Conservation (phyloP, 441 rosid species). For the Melastoma candidum region DNA sequence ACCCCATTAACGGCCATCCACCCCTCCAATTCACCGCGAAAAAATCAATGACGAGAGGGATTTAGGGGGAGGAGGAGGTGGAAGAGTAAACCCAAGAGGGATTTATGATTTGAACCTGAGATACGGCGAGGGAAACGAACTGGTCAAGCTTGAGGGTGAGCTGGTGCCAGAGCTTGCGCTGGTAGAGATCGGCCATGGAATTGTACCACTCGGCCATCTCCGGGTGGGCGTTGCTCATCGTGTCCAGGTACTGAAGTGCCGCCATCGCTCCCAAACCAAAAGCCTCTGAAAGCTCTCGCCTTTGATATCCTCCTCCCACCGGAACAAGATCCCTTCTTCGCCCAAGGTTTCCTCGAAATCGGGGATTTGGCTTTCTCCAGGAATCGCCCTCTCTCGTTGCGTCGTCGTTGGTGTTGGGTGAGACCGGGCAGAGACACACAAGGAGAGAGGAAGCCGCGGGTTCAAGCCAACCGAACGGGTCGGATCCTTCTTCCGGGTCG, state of each 20-base stretch:
- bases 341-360: too few relatives aligned
- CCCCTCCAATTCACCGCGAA: constrained; percentile 16
- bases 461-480: neutral
- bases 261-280: constrained; percentile 35
- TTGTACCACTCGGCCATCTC: constrained; percentile 79
- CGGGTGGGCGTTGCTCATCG: constrained; percentile 48
- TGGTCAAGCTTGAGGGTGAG: constrained; percentile 94
- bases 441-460: constrained; percentile 9
- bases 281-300: neutral
- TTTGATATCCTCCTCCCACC: too few relatives aligned
- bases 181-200: constrained; percentile 80
- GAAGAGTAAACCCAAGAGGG: too few relatives aligned
- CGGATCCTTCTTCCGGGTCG: too few relatives aligned
- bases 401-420: too few relatives aligned
- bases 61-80: neutral
- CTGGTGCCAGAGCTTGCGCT: constrained; percentile 97
- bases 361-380: too few relatives aligned
- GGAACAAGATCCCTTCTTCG: too few relatives aligned
- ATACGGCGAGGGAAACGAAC: constrained; percentile 69
- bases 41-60: constrained; percentile 1
- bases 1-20: neutral
- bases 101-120: constrained; percentile 39
- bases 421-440: constrained; percentile 7
- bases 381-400: too few relatives aligned
- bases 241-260: constrained; percentile 73